These are phyloP conservation scores for Triglochin maritima DNA, from an alignment of 106 monocot species.

Conservation along the genomic window DNA sequence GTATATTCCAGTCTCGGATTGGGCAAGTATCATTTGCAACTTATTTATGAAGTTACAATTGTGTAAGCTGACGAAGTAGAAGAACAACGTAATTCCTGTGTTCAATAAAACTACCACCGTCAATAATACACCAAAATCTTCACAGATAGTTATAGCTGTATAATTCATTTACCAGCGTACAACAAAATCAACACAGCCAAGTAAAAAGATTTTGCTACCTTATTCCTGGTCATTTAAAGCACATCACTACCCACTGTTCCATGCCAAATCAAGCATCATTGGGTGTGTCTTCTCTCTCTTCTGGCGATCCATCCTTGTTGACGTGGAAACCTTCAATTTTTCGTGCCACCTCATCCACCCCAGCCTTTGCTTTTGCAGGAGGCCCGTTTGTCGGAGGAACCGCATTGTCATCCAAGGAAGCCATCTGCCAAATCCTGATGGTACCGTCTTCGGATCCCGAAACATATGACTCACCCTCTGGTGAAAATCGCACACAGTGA, in stretches of 20 bases:
- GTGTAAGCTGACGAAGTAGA: too few species aligned
- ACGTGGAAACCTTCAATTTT: conserved; percentile 61
- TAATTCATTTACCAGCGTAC: too few species aligned
- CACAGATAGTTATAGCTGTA: too few species aligned
- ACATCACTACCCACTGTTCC: neutral
- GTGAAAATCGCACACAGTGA: conserved; percentile 87
- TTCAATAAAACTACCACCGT: too few species aligned
- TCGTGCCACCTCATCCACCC: conserved; percentile 37
- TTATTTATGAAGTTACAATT: too few species aligned
- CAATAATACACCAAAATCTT: too few species aligned
- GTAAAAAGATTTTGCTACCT: too few species aligned
- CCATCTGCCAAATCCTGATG: conserved; percentile 86
- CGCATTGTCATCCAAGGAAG: conserved; percentile 36
- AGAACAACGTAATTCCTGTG: too few species aligned
- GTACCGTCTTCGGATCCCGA: conserved; percentile 98
- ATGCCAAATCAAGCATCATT: neutral
- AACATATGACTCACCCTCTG: conserved; percentile 84
- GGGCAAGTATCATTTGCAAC: too few species aligned
- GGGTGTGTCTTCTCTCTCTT: conserved; percentile 16
- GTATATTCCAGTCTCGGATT: too few species aligned
- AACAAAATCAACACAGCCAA: too few species aligned
- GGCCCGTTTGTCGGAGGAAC: conserved; percentile 20
- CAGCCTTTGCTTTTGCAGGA: conserved; percentile 26
- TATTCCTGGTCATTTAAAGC: too few species aligned
- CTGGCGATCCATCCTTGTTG: conserved; percentile 35